Evolutionary conservation across 2,329 filamentous ascomycete species (phyloP).

Genomic region (Penicillium sp.): DNA sequence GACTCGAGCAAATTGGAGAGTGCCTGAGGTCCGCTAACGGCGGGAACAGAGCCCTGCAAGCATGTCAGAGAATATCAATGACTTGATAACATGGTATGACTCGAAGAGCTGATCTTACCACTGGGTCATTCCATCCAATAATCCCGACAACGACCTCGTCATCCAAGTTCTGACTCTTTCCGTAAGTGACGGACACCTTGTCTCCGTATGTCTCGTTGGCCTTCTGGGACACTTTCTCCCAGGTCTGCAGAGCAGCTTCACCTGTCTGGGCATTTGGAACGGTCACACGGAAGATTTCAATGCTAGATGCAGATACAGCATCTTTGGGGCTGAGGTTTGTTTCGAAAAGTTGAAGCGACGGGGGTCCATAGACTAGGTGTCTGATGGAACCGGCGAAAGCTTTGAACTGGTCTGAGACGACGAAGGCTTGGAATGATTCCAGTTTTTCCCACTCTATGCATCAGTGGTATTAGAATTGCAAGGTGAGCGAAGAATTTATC

Average conservation of each 20-base stretch:
- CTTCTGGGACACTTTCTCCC: not conserved
- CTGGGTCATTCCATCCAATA: not conserved
- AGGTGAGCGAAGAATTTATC: not conserved
- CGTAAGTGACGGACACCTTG: not conserved
- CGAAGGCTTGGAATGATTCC: slow-evolving; percentile 7
- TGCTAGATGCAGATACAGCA: not conserved
- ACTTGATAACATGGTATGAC: not conserved
- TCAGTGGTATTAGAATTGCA: not conserved
- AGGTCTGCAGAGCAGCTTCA: not conserved
- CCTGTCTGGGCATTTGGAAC: not conserved
- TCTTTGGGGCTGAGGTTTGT: slow-evolving; percentile 7
- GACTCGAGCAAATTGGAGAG: not conserved
- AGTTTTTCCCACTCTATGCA: slow-evolving; percentile 10
- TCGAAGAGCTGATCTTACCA: not conserved
- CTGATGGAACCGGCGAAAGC: slow-evolving; percentile 3
- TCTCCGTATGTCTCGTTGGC: not conserved
- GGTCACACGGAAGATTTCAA: slow-evolving; percentile 10
- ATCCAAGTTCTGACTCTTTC: slow-evolving; percentile 10
- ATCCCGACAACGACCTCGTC: slow-evolving; percentile 4
- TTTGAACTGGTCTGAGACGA: slow-evolving; percentile 7
- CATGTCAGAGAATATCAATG: not conserved
- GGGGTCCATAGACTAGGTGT: slow-evolving; percentile 7
- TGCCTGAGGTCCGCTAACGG: too few species aligned
- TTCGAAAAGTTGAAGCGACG: slow-evolving; percentile 9
- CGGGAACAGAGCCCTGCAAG: not conserved